Evolutionary conservation across 2,329 filamentous ascomycete species (phyloP), one percentile per base, ranked within the genome.

Genomic region (Leptographium flavum): DNA sequence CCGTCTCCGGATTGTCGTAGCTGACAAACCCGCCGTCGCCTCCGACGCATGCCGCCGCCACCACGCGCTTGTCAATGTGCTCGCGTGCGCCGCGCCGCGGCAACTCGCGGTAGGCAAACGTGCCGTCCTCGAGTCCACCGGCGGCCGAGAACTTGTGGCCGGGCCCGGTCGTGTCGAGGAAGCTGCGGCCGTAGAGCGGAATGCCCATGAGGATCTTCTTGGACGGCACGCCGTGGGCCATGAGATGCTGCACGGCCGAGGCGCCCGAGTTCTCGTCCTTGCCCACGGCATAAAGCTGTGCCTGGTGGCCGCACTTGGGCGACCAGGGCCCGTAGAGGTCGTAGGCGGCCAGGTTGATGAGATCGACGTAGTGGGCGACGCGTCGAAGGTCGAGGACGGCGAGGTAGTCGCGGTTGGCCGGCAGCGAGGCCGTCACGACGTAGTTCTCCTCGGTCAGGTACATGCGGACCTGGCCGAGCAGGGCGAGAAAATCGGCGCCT

Each of bases 341-440:
- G 60, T 87, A 92, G 2, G 83, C 75, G 74, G 83, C 86, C 31
- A 92, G 64, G 58, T 90, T 90, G 58, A 92, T 65, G 50, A 80
- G 71, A 60, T 90, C 83, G 31, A 92, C 68, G 53, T 83, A 79
- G 39, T 73, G 64, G 42, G 79, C 71, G 11, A 79, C 74, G 46
- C 68, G 65, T 21, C 61, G 63, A 11, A 90, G 65, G 56, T 87
- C 74, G 57, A 90, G 83, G 55, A 81, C 70, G 53, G 76, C 73
- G 45, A 92, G 65, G 1, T 79, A 70, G 63, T 75, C 74, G 57
- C 74, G 70, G 35, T 70, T 74, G 11, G 80, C 81, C 3, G 85
- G 83, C 5, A 92, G 70, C 30, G 81, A 81, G 32, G 83, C 79
- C 10, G 82, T 82, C 23, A 92, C 63, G 10, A 83, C 66, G 59